phyloP scores from a whole-genome alignment of 2,329 filamentous ascomycete genomes.

The Lasiodiplodia hormozganensis region DNA sequence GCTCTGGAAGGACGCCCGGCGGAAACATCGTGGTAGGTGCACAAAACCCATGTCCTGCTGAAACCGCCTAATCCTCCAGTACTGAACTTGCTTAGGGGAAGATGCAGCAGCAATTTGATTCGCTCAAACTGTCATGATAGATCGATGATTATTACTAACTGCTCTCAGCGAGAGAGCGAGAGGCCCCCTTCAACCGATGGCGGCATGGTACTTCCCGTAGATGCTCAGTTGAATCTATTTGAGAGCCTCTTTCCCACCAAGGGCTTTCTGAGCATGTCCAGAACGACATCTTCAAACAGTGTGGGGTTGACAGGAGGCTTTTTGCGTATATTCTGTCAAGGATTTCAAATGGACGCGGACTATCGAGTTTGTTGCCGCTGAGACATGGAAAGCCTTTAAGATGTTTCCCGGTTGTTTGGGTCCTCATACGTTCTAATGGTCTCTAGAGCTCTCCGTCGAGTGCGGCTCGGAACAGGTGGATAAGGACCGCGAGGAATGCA shows the following conservation, averaged over 20 bases:
- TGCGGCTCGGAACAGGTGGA: too few species aligned
- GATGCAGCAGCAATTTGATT: not conserved
- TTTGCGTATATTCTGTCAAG: too few species aligned
- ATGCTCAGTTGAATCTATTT: slow-evolving; percentile 68
- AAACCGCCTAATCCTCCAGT: not conserved
- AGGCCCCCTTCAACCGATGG: too few species aligned
- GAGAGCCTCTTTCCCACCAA: slow-evolving; percentile 68
- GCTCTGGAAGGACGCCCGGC: not conserved
- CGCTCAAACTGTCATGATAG: not conserved
- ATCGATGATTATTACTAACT: not conserved
- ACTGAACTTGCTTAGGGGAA: not conserved
- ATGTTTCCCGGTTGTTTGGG: too few species aligned
- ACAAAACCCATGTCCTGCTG: not conserved
- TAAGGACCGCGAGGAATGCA: too few species aligned
- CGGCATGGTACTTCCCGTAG: slow-evolving; percentile 57
- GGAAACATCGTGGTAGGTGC: not conserved
- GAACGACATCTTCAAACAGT: slow-evolving; percentile 30
- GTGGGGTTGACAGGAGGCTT: too few species aligned
- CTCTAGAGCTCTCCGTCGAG: too few species aligned
- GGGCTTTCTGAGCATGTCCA: slow-evolving; percentile 45
- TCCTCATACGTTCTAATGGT: too few species aligned
- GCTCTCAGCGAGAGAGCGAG: not conserved
- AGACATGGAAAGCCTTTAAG: too few species aligned
- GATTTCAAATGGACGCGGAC: too few species aligned
- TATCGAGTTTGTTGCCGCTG: too few species aligned